Evolutionary conservation across 2,329 filamentous ascomycete genomes (phyloP).

Genomic region (Neonectria neomacrospora): DNA sequence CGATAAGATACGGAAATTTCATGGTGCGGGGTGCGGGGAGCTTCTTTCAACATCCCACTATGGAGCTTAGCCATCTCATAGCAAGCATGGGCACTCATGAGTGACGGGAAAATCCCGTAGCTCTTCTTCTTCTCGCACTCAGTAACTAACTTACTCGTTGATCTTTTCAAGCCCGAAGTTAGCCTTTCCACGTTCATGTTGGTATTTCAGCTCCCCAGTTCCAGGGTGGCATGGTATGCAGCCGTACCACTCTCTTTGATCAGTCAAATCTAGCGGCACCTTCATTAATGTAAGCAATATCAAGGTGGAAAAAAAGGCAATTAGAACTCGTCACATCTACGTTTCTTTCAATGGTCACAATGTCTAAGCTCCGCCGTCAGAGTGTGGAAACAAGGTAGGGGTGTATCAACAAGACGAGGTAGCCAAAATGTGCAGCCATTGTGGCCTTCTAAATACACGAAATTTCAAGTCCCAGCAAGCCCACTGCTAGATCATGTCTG

Average conservation of each 20-base stretch:
- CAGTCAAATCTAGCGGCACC: too few relatives aligned
- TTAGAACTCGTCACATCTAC: background rate
- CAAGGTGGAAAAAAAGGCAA: background rate
- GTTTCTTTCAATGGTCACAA: background rate
- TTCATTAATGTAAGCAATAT: too few relatives aligned
- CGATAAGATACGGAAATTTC: constrained; percentile 47
- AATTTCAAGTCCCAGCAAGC: background rate
- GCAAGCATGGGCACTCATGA: background rate
- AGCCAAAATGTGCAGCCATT: background rate
- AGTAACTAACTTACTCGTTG: too few relatives aligned
- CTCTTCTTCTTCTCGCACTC: too few relatives aligned
- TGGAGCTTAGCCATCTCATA: background rate
- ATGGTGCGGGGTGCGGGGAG: constrained; percentile 40
- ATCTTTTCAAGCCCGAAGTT: too few relatives aligned
- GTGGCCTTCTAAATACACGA: background rate
- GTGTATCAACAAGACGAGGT: background rate
- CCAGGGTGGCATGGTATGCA: background rate
- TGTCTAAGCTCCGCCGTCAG: background rate
- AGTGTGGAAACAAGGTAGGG: background rate
- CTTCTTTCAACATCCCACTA: constrained; percentile 17
- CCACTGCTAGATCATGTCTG: background rate
- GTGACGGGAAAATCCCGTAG: too few relatives aligned
- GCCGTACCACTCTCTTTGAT: background rate
- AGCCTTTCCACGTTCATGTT: background rate
- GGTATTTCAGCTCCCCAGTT: background rate